Base-by-base conservation (phyloP, 1,139 yeast genomes). In the Scheffersomyces titani region DNA sequence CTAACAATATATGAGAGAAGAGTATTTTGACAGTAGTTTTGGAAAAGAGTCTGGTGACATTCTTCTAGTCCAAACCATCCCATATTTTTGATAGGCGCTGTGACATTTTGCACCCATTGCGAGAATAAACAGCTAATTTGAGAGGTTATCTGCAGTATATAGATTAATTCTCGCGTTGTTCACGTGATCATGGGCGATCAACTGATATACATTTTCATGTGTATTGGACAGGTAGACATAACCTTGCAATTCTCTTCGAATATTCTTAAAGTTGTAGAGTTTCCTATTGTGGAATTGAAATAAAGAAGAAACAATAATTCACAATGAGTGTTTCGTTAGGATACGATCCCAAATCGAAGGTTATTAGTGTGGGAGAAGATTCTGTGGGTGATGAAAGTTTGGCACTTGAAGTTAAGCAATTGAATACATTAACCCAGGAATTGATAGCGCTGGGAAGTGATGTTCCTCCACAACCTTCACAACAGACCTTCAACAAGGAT, bases 401-500 rank as follows among this genome's bases (percentile, higher is more conserved):
- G 54, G 73, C 76, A 52, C 73, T 74, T 36, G 90, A 88, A 55
- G 68, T 88, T 22, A 76, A 77, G 19, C 93, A 88, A 67, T 75
- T 91, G 57, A 91, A 92, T 71, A 77, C 81, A 19, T 72, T 92
- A 56, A 78, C 87, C 19, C 72, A 81, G 47, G 90, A 89, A 61
- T 71, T 90, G 55, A 81, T 89, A 48, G 81, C 81, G 49, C 73
- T 81, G 55, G 87, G 86, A 49, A 76, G 84, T 24, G 94, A 90
- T 55, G 85, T 90, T 13, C 90, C 90, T 46, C 92, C 96, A 9
- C 81, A 84, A 19, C 85, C 88, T n/a, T 66, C 82, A 0, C 73
- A 74, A 19, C 86, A 84, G 53, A 71, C 70, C 24, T 84, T 80
- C 73, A 82, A 83, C 64, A 84, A 85, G 59, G 86, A 85, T 59